These are phyloP conservation scores for Termitomyces sp. DNA, from an alignment of 768 basidiomycete species.

Conservation along the genomic window DNA sequence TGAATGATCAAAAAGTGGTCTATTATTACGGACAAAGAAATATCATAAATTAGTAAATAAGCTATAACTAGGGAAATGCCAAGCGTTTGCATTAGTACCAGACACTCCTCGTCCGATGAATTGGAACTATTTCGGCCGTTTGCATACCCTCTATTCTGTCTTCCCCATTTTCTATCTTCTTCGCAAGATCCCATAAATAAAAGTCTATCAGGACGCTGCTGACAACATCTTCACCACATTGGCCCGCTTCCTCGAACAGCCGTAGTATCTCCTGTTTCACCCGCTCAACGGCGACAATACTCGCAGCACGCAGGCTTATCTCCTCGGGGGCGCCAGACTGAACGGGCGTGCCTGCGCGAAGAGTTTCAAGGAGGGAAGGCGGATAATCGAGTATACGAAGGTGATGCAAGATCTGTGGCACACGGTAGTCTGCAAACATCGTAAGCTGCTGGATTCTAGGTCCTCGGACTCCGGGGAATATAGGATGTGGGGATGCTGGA, in stretches of 20 bases:
- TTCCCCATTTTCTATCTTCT: constrained; percentile 60
- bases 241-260: constrained; percentile 23
- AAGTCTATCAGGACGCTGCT: constrained; percentile 87
- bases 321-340: constrained; percentile 62
- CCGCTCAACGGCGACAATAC: constrained; percentile 74
- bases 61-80: neutral
- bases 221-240: constrained; percentile 28
- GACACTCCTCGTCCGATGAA: constrained; percentile 76
- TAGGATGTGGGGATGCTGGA: constrained; percentile 48
- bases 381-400: constrained; percentile 74
- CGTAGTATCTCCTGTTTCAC: constrained; percentile 55
- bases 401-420: constrained; percentile 88
- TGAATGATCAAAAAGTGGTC: neutral
- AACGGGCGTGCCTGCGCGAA: constrained; percentile 41
- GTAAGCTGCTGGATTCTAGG: constrained; percentile 68
- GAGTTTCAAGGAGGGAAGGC: constrained; percentile 44
- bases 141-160: constrained; percentile 56
- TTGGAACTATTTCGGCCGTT: constrained; percentile 54
- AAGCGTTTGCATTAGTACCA: constrained; percentile 58
- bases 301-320: constrained; percentile 73
- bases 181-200: constrained; percentile 86
- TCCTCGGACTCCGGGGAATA: constrained; percentile 58
- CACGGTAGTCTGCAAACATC: constrained; percentile 94
- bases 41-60: constrained; percentile 3
- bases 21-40: neutral